Base-by-base conservation (phyloP, 495 filamentous ascomycete genomes). In the Chaetomidium leptoderma region DNA sequence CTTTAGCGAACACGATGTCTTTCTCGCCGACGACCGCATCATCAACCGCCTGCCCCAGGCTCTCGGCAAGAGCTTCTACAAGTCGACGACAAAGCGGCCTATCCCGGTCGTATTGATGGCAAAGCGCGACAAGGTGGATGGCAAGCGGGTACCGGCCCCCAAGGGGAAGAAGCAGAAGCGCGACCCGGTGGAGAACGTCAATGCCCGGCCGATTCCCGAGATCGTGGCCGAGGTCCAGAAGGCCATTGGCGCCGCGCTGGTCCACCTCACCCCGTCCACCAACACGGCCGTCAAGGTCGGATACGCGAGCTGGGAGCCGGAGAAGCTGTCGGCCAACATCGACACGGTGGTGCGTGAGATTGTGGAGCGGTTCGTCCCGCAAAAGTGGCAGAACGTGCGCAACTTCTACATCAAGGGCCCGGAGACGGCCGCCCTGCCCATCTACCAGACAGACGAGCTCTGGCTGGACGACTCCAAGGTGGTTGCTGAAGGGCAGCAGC, bases 391-490 rank as follows among this genome's bases (percentile, higher is more conserved):
- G 58, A 90, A 89, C 66, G 82, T 97, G 49, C 84, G 86, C 71
- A 80, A 81, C 46, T 69, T 97, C 45, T 91, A 96, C 74, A 78
- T 98, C 73, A 98, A 97, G 78, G 87, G 88, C 7, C 85, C 89
- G 10, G 83, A 86, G 62, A 95, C 91, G 10, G 87, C 83, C 57
- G 90, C 92, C 13, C 76, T 98, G 63, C 93, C 93, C 14, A 84
- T 98, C 59, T 98, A 90, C 87, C 76, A 97, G 66, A 87, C 93
- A 9, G 83, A 86, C 65, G 89, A 97, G 76, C 73, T 98, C 51
- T 98, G 92, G 90, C 74, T 87, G 32, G 87, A 90, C 50, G 87
- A 92, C 61, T 77, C 72, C 21, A 88, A 95, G 71, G 86, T 97
- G 6, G 72, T 95, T 7, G 73, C 80, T 5, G 76, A 85, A 63